These are phyloP conservation scores for Neoboletus brunneissimus DNA, from an alignment of 768 basidiomycete species.

Conservation along the genomic window DNA sequence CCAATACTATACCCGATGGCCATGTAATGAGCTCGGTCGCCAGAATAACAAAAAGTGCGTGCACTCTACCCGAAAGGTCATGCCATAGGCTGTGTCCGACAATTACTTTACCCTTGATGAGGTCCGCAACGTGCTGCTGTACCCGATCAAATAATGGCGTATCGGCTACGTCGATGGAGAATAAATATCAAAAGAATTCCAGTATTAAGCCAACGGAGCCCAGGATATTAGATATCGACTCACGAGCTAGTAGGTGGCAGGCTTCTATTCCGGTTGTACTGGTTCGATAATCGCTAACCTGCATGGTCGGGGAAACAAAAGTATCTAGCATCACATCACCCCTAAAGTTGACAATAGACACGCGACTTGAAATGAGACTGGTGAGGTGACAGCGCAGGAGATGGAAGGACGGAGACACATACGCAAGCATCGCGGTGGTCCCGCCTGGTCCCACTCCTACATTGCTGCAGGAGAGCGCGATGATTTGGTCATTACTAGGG, in stretches of 20 bases:
- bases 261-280: constrained; percentile 55
- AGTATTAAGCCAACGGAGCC: not conserved
- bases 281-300: constrained; percentile 74
- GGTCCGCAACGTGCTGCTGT: constrained; percentile 61
- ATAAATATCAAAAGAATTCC: not conserved
- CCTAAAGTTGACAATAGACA: constrained; percentile 53
- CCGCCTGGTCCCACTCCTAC: constrained; percentile 83
- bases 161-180: constrained; percentile 20
- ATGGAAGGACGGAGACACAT: constrained; percentile 30
- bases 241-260: constrained; percentile 40
- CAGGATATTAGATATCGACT: constrained; percentile 11
- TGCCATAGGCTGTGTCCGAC: constrained; percentile 81
- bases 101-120: constrained; percentile 67
- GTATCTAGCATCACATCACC: constrained; percentile 61
- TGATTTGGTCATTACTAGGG: constrained; percentile 43
- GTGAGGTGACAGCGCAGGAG: constrained; percentile 9
- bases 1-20: constrained; percentile 52
- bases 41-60: constrained; percentile 2
- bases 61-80: constrained; percentile 64
- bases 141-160: constrained; percentile 59
- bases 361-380: constrained; percentile 36
- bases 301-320: constrained; percentile 62
- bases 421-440: constrained; percentile 82
- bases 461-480: constrained; percentile 61
- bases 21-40: constrained; percentile 14